Conservation (phyloP, 148 eudicot genomes). For the Agrostemma githago region DNA sequence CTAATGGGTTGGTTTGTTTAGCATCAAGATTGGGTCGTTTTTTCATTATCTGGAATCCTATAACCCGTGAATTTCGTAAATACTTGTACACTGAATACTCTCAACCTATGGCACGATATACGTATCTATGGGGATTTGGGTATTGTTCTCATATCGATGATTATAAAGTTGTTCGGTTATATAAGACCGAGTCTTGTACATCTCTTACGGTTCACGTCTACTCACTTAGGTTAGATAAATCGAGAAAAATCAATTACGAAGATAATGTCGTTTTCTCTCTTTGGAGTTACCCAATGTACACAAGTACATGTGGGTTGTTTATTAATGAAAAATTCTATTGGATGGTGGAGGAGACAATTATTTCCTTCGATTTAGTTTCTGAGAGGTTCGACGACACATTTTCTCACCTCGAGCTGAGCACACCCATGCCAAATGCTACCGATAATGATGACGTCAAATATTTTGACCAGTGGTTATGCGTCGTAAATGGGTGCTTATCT, state of each 20-base stretch:
- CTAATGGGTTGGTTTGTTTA: constrained; percentile 9
- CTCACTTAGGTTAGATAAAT: not conserved
- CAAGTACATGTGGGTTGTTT: not conserved
- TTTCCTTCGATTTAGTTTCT: not conserved
- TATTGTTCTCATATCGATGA: not conserved
- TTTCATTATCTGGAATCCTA: constrained; percentile 8
- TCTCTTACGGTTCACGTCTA: not conserved
- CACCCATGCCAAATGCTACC: not conserved
- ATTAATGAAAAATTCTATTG: not conserved
- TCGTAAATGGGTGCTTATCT: not conserved
- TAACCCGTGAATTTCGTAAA: not conserved
- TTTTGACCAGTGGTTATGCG: not conserved
- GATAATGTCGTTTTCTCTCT: not conserved
- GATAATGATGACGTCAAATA: not conserved
- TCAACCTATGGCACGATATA: not conserved
- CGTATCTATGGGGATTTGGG: constrained; percentile 1
- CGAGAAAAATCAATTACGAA: not conserved
- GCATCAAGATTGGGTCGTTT: not conserved
- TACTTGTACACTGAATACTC: not conserved
- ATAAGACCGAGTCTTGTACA: not conserved
- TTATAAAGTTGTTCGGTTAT: constrained; percentile 1
- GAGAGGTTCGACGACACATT: not conserved
- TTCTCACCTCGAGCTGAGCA: not conserved
- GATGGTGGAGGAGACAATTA: not conserved
- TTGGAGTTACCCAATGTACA: not conserved